Percentiles rank a stretch among this genome's conserved stretches.
These are phyloP conservation scores for Davidsoniella eucalypti DNA, from an alignment of 2,329 filamentous ascomycete genomes.

Conservation along the genomic window DNA sequence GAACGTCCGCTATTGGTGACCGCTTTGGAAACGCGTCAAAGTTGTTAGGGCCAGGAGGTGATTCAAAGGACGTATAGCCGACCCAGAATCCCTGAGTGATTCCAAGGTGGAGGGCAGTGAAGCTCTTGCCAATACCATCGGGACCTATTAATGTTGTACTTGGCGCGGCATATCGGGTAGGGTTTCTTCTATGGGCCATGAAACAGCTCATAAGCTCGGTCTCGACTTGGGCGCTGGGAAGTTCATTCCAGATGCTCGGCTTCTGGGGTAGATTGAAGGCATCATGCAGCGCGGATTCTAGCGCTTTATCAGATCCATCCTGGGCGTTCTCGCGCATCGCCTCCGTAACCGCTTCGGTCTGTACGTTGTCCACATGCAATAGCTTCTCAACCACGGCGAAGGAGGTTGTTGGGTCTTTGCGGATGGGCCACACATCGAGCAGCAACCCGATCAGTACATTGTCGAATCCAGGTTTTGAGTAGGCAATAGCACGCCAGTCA, in stretches of 20 bases:
- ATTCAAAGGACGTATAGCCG: conserved; percentile 7
- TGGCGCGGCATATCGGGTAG: conserved; percentile 9
- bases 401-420: neutral
- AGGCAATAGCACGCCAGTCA: conserved; percentile 11
- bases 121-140: conserved; percentile 11
- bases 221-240: conserved; percentile 7
- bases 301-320: neutral
- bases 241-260: conserved; percentile 8
- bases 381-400: conserved; percentile 7
- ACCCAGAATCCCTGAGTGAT: conserved; percentile 9
- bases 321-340: neutral
- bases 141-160: conserved; percentile 8
- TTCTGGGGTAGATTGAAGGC: conserved; percentile 10
- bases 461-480: conserved; percentile 9
- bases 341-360: neutral
- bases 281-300: neutral
- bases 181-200: conserved; percentile 8
- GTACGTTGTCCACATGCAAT: conserved; percentile 1
- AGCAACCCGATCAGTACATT: conserved; percentile 7
- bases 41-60: neutral
- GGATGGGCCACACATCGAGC: conserved; percentile 9
- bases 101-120: conserved; percentile 4
- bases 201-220: neutral
- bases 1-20: conserved; percentile 7
- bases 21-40: conserved; percentile 3